Evolutionary conservation across 179 eudicot genomes (phyloP).

Genomic region (Monotropa hypopitys): DNA sequence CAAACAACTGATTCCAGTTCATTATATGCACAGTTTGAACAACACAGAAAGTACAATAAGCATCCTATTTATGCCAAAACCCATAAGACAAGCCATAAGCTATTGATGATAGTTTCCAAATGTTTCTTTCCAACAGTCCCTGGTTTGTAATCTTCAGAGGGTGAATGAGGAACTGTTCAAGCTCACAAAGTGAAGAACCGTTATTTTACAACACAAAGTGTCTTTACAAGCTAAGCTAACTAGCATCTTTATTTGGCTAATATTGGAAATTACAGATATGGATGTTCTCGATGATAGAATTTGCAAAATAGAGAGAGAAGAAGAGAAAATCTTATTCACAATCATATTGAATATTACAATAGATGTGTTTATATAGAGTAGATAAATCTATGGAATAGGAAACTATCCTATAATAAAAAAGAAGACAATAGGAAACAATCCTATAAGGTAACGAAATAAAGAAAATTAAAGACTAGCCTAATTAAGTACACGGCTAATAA

Average conservation of each 20-base stretch:
- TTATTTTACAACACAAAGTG: background rate
- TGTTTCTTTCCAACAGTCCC: background rate
- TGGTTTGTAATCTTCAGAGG: background rate
- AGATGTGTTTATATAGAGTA: no score
- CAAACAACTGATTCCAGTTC: background rate
- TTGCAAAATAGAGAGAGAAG: no score
- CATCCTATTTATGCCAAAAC: background rate
- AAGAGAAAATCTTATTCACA: no score
- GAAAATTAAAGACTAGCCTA: no score
- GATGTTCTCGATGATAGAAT: background rate
- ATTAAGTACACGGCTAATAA: no score
- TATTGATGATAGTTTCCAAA: background rate
- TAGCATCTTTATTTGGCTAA: background rate
- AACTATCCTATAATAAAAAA: no score
- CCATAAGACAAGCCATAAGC: background rate
- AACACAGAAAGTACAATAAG: background rate
- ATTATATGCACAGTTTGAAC: background rate
- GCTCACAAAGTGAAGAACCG: background rate
- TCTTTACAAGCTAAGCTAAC: background rate
- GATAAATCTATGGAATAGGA: no score
- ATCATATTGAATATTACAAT: no score
- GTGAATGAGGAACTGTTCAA: background rate
- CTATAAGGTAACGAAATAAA: no score
- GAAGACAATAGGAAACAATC: no score
- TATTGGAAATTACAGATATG: background rate